Conservation (phyloP, 2,329 filamentous ascomycete species). For the Didymella arachidicola region DNA sequence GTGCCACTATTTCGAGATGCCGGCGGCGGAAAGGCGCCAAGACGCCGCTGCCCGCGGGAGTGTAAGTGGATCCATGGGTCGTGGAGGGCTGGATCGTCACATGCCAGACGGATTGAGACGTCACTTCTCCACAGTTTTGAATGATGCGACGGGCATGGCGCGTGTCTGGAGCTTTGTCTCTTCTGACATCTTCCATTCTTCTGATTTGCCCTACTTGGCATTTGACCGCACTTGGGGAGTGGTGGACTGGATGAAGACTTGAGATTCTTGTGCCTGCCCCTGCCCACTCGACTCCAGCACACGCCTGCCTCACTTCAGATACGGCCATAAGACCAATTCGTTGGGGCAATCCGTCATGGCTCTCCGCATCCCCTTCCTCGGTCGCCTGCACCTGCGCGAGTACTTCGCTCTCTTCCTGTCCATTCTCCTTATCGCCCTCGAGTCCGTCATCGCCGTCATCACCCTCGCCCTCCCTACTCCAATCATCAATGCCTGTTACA, state of each 20-base stretch:
- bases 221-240: not conserved
- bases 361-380: conserved; percentile 69
- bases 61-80: not conserved
- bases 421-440: conserved; percentile 80
- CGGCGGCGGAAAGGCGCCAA: conserved; percentile 20
- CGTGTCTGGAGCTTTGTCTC: conserved; percentile 3
- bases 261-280: not conserved
- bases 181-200: not conserved
- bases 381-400: conserved; percentile 70
- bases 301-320: not conserved
- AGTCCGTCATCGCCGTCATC: conserved; percentile 82
- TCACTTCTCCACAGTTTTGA: conserved; percentile 17
- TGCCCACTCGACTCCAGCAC: not conserved
- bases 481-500: conserved; percentile 83
- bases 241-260: not conserved
- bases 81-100: conserved; percentile 24
- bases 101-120: conserved; percentile 27
- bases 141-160: conserved; percentile 7
- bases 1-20: conserved; percentile 7
- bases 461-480: conserved; percentile 86
- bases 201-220: not conserved
- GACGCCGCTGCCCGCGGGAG: conserved; percentile 18
- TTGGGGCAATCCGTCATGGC: conserved; percentile 30
- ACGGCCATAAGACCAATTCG: not conserved
- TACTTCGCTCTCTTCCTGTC: conserved; percentile 88